A percentile compares a stretch with the other conserved stretches of the same genome.
phyloP scores from a whole-genome alignment of 2,329 filamentous ascomycete species.

The Immersiporthe knoxdaviesiana region DNA sequence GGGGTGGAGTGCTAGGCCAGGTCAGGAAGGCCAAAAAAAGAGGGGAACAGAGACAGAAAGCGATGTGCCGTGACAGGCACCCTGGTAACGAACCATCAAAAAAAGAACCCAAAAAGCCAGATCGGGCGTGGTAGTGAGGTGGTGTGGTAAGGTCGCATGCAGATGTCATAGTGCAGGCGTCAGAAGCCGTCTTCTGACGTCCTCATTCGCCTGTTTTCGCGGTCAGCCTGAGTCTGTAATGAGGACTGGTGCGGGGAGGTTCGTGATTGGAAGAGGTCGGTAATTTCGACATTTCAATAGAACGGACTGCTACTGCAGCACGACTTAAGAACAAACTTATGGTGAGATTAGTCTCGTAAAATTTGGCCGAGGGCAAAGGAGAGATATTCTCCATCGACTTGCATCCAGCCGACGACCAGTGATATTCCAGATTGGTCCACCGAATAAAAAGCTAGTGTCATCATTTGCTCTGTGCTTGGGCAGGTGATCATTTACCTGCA shows the following conservation, averaged over 20 bases:
- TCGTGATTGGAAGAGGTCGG: neutral
- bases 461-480: neutral
- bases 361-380: neutral
- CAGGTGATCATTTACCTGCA: neutral
- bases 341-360: neutral
- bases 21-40: slow-evolving; percentile 4
- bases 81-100: neutral
- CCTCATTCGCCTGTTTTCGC: slow-evolving; percentile 2
- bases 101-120: neutral
- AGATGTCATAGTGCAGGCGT: slow-evolving; percentile 4
- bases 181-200: neutral
- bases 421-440: neutral
- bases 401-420: neutral
- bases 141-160: slow-evolving; percentile 8
- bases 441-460: neutral
- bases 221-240: neutral
- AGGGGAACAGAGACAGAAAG: too few relatives aligned
- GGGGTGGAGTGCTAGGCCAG: slow-evolving; percentile 6
- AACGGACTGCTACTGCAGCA: neutral
- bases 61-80: neutral
- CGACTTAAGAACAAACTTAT: neutral
- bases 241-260: neutral
- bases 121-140: neutral
- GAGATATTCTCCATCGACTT: neutral
- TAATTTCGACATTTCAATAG: neutral